Evolutionary conservation across 164 flowering plant species (phyloP).

Genomic region (Tetrastigma voinierianum): DNA sequence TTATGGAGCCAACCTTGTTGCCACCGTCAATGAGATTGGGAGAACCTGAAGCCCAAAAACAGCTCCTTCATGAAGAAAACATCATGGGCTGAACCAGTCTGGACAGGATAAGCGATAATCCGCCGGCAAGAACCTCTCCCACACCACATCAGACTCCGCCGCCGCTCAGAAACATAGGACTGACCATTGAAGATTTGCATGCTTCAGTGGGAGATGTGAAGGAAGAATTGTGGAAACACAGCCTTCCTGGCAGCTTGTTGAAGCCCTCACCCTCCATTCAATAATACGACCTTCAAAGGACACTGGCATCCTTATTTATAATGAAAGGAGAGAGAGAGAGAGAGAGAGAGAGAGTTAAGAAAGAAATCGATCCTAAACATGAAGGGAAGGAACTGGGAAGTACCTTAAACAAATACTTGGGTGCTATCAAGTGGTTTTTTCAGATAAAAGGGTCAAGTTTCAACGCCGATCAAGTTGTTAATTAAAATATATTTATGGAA

Average conservation of each 20-base stretch:
- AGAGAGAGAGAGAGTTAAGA: no score
- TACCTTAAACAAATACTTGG: no score
- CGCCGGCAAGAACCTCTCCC: slow-evolving; percentile 41
- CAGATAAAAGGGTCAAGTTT: no score
- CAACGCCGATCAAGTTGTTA: no score
- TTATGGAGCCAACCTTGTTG: slow-evolving; percentile 20
- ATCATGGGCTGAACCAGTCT: neutral
- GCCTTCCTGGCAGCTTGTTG: slow-evolving; percentile 33
- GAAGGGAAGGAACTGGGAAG: no score
- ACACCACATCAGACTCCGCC: slow-evolving; percentile 33
- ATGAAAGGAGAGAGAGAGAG: no score
- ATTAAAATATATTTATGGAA: no score
- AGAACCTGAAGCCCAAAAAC: slow-evolving; percentile 23
- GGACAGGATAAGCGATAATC: slow-evolving; percentile 26
- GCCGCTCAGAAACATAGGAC: slow-evolving; percentile 28
- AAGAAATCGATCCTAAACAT: no score
- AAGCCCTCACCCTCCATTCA: neutral
- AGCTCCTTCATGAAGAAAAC: slow-evolving; percentile 37
- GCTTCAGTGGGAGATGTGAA: slow-evolving; percentile 42
- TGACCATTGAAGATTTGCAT: slow-evolving; percentile 28
- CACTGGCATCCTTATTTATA: no score
- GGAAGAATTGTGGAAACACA: slow-evolving; percentile 30
- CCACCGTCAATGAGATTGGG: slow-evolving; percentile 36
- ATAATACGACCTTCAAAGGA: no score
- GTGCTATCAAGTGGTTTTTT: no score